Base-by-base conservation (phyloP, 352 stramenopile genomes). In the Globisporangium iwayamae region DNA sequence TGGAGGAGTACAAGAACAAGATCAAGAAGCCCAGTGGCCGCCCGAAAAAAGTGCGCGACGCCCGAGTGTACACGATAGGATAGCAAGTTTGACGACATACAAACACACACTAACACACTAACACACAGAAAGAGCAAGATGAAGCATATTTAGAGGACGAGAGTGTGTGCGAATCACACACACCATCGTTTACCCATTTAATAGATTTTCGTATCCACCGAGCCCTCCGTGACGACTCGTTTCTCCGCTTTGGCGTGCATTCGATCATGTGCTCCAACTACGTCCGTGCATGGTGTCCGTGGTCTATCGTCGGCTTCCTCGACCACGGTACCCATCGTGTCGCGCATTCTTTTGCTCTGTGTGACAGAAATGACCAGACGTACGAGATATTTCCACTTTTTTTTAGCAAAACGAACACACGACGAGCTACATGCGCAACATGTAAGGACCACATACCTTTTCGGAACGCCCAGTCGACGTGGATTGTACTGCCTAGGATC, bases 391-490 rank as follows among this genome's bases (percentile, higher is more conserved):
- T 10, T 39, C 34, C 20, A 36, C 25, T 28, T 28, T 28, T 28
- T 28, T 28, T 43, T 51, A 32, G 25, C 48, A 62, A 54, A 34
- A 8, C 16, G 5, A 7, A 28, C 45, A 3, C 32, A 39, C 34
- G 34, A 39, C 8, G 34, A 39, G 34, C 34, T 39, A 39, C 34
- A 28, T 28, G 25, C 25, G 8, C 34, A 39, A 39, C 11, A 39
- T 39, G 34, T 39, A 39, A 39, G 34, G 2, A 10, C 16, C 4
- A 20, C 66, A 48, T 52, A 87, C 78, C 74, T 83, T 89, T 90
- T 59, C 72, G 75, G 73, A 98, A 98, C n/a, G 96, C 95, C 94
- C 94, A 99, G 68, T 97, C 83, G 18, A 98, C 96, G 62, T 82
- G 77, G 65, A 99, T 87, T 46, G 73, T 87, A 59, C 88, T 85